phyloP scores from a whole-genome alignment of 331 rosid species.

The Arachis monticola region DNA sequence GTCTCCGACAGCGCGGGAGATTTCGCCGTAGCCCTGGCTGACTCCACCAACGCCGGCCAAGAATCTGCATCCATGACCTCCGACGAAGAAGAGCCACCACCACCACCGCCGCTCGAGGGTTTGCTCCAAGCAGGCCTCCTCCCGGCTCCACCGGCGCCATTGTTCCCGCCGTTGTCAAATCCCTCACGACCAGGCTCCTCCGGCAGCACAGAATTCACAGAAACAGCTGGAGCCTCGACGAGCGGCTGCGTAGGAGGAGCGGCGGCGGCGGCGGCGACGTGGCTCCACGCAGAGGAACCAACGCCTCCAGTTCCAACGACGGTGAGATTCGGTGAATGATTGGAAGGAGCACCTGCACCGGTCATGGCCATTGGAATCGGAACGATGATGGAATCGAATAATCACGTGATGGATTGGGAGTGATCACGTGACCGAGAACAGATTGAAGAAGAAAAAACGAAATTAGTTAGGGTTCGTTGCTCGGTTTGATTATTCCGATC shows the following conservation, averaged over 20 bases:
- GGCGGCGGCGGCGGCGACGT: constrained; percentile 47
- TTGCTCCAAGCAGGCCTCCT: constrained; percentile 86
- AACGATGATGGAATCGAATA: background rate
- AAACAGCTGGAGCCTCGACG: constrained; percentile 37
- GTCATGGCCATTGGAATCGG: constrained; percentile 55
- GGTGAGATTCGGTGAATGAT: constrained; percentile 48
- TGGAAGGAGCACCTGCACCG: constrained; percentile 32
- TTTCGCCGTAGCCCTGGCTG: constrained; percentile 59
- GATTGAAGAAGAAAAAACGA: background rate
- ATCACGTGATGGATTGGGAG: background rate
- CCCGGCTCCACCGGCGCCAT: constrained; percentile 33
- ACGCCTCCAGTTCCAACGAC: background rate
- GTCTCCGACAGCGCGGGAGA: constrained; percentile 49
- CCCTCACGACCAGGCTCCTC: constrained; percentile 55
- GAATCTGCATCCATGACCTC: constrained; percentile 78
- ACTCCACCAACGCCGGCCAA: constrained; percentile 84
- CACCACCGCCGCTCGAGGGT: constrained; percentile 65
- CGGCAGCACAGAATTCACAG: background rate
- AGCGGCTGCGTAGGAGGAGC: constrained; percentile 30
- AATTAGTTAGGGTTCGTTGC: background rate
- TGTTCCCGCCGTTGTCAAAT: constrained; percentile 41
- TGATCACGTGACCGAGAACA: no score
- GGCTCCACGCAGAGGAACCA: constrained; percentile 67
- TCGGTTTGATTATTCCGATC: background rate
- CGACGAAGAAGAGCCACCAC: constrained; percentile 25